Base-by-base conservation (phyloP, 306 rosid species). In the Vigna trinervia region DNA sequence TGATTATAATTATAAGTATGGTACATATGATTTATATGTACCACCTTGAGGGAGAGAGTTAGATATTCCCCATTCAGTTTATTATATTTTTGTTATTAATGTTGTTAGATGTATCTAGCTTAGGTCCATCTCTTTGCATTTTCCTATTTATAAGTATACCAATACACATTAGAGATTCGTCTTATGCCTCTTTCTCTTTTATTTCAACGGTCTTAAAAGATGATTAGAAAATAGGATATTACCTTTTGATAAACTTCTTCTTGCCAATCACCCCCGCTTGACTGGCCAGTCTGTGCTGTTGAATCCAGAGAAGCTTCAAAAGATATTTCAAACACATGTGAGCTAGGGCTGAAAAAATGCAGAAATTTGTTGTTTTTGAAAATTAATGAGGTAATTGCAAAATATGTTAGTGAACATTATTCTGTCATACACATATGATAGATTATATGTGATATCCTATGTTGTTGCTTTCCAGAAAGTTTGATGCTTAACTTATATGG, bases 181-280 rank as follows among this genome's bases (percentile, higher is more conserved):
- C 34, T 4, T 30, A 30, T 30, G 34, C 34, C 5, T 30, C 34
- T 30, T 30, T 30, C 34, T 30, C 34, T 30, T 30, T 30, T 30
- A 30, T 30, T 30, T 30, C 34, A 30, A 30, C 34, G 5, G 34
- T 30, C 34, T 30, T 30, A 30, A 30, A 4, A 30, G 5, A 68
- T 22, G 23, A 61, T 54, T 59, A 64, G 58, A 69, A 80, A 80
- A 62, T 45, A 73, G 45, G 66, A 73, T 36, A 73, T 81, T 77
- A 96, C 99, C 90, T 89, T 92, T 77, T 92, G 98, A 78, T 83
- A 89, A 62, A 88, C 85, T 79, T 89, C 98, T 84, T 92, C 97
- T 86, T 86, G 94, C 98, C 97, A 91, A 79, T 90, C 96, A 82
- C 85, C 88, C 45, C 88, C 96, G 84, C 77, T 88, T 68, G 90